phyloP scores from a whole-genome alignment of 805 yeast species.

The Maudiozyma turicensis region DNA sequence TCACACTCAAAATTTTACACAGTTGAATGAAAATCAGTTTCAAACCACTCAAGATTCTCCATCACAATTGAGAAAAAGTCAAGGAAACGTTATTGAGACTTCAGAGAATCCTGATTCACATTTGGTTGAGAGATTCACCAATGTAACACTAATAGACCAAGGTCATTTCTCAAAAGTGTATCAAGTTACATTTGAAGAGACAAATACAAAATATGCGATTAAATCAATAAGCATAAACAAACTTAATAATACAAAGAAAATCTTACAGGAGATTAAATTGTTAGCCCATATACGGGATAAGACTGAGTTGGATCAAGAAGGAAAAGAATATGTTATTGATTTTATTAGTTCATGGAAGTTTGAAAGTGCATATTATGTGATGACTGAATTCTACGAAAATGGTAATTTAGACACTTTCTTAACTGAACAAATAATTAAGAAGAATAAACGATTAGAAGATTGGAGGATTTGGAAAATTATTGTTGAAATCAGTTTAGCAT shows the following conservation, averaged over 20 bases:
- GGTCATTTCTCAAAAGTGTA: slow-evolving; percentile 91
- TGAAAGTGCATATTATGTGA: slow-evolving; percentile 67
- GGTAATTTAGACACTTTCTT: slow-evolving; percentile 80
- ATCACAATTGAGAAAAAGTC: neutral
- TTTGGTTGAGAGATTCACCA: slow-evolving; percentile 40
- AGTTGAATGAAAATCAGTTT: neutral
- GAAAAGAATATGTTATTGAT: slow-evolving; percentile 67
- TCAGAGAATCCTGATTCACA: slow-evolving; percentile 29
- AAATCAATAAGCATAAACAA: slow-evolving; percentile 61
- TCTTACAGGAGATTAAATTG: slow-evolving; percentile 26
- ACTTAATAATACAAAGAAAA: slow-evolving; percentile 18
- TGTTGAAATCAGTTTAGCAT: slow-evolving; percentile 71
- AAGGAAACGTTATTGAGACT: neutral
- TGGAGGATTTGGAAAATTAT: slow-evolving; percentile 97
- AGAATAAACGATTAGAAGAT: slow-evolving; percentile 58
- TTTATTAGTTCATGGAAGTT: slow-evolving; percentile 82
- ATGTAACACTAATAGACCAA: slow-evolving; percentile 61
- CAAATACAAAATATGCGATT: slow-evolving; percentile 61
- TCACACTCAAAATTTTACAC: neutral
- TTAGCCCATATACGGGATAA: slow-evolving; percentile 18
- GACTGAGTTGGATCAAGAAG: slow-evolving; percentile 43
- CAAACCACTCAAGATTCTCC: slow-evolving; percentile 1
- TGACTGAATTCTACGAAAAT: slow-evolving; percentile 93
- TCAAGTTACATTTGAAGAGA: slow-evolving; percentile 59
- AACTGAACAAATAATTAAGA: slow-evolving; percentile 65